A percentile compares a stretch with the other conserved stretches of the same genome.
These are phyloP conservation scores for Zygnema cylindricum DNA, from an alignment of 139 green algal species.

Conservation along the genomic window DNA sequence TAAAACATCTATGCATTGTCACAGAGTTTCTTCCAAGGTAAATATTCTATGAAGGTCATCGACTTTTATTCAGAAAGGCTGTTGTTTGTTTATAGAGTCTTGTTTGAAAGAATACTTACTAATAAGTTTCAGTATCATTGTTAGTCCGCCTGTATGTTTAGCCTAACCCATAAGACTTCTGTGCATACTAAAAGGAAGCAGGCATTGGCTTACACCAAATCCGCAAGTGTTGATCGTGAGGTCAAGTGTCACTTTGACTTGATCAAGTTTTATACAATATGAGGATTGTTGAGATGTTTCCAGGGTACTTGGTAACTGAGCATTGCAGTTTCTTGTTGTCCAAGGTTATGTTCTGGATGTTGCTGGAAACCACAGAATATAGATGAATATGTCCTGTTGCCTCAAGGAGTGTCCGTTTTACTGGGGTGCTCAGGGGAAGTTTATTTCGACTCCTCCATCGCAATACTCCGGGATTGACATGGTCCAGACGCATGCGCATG, in stretches of 20 bases:
- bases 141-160: too few relatives aligned
- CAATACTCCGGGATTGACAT: slow-evolving; percentile 29
- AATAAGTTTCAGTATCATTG: too few relatives aligned
- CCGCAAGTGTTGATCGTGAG: too few relatives aligned
- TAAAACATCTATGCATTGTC: slow-evolving; percentile 37
- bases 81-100: too few relatives aligned
- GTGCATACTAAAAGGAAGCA: too few relatives aligned
- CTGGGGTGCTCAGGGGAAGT: slow-evolving; percentile 19
- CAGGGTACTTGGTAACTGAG: background rate
- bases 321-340: background rate
- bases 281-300: background rate
- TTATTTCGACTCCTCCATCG: slow-evolving; percentile 47
- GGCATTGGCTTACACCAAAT: too few relatives aligned
- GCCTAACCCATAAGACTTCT: too few relatives aligned
- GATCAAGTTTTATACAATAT: background rate
- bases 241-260: background rate
- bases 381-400: background rate
- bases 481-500: slow-evolving; percentile 33
- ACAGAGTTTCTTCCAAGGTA: slow-evolving; percentile 45
- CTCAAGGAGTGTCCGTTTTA: background rate
- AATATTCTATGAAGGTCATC: too few relatives aligned
- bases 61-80: too few relatives aligned
- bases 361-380: background rate
- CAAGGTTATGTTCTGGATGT: background rate
- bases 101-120: too few relatives aligned